Evolutionary conservation across 1,284 basidiomycete genomes (phyloP), one percentile per base, ranked within the genome.

Genomic region (Cryptococcus depauperatus): DNA sequence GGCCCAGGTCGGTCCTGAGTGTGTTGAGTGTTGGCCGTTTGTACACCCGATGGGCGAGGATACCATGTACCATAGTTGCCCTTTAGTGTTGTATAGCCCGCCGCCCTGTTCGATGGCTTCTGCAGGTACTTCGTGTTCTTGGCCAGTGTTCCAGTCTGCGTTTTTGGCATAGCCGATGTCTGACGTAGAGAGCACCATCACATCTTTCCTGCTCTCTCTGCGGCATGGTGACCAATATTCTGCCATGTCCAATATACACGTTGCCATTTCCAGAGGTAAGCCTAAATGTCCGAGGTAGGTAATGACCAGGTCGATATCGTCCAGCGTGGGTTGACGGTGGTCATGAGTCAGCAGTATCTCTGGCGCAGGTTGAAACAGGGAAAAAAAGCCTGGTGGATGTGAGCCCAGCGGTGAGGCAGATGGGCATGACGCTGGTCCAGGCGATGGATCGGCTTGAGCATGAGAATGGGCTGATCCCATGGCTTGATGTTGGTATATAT

Each of bases 1-100:
- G 16, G 60, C 22, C 58, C 60, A 61, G 8, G 14, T 33, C 7
- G 47, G 6, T 37, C 37, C 26, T 32, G 22, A 28, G 13, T 27
- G n/a, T 21, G 13, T 6, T 9, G 9, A 19, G 18, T 10, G 6
- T 9, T 40, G 26, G 11, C 26, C 29, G 23, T 40, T 30, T 18
- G 22, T 35, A 47, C 62, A 66, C 23, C 65, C 65, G 2, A 68
- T 38, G 3, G 54, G 55, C 27, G 46, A 50, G 1, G 54, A 55
- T 21, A 49, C 50, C 22, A 66, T 50, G 42, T 58, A 62, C 62
- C 62, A 68, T 1, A 57, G 40, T 21, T 57, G 38, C 1, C 66
- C 66, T 3, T 41, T 37, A 5, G 28, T 22, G 39, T 60, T 57
- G 21, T 35, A 41, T 25, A 64, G 43, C 3, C 53, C 60, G n/a